Evolutionary conservation across 75 land plant species (phyloP), one percentile per base, ranked within the genome.

Genomic region (Pinus tabuliformis): DNA sequence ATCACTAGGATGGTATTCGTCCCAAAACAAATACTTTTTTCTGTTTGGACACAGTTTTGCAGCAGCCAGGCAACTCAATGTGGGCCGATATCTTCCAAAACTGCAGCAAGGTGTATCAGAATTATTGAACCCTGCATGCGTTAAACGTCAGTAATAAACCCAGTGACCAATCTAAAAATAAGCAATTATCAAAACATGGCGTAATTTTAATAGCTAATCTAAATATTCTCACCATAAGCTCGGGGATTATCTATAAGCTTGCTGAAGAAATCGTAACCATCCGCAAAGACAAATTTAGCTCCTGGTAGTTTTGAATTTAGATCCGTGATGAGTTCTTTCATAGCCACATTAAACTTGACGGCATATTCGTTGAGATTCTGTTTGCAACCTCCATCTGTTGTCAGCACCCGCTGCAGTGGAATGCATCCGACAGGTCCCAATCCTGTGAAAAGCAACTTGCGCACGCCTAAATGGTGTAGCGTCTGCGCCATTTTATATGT

Each of bases 381-480:
- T 20, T 89, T 87, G 57, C 98, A 95, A 1, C 26, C 77, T 3
- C 96, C 93, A 11, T 89, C 83, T 58, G 85, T 76, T 28, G 86
- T 87, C 33, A 93, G 73, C 21, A 87, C 78, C 39, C 91, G 60
- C 65, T 92, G 93, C 5, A 92, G 81, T 0, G 98, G 98, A 36
- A 95, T 95, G 84, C 98, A 95, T 12, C 98, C 98, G 83, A 95
- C 89, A 15, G 98, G 98, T 9, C 98, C 98, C 15, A 93, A 76
- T 20, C 91, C 96, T 21, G 87, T 81, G 49, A 92, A 81, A 24
- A 89, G 76, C 63, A 93, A 70, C 80, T 87, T 56, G 49, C 98
- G 78, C 18, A 89, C 98, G 2, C 98, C 98, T 37, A 86, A 57
- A 52, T 49, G 17, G 36, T 95, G 88, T 60, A 95, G 68, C 3